phyloP scores from a whole-genome alignment of 2,329 filamentous ascomycete genomes.

The Fusarium siculi region DNA sequence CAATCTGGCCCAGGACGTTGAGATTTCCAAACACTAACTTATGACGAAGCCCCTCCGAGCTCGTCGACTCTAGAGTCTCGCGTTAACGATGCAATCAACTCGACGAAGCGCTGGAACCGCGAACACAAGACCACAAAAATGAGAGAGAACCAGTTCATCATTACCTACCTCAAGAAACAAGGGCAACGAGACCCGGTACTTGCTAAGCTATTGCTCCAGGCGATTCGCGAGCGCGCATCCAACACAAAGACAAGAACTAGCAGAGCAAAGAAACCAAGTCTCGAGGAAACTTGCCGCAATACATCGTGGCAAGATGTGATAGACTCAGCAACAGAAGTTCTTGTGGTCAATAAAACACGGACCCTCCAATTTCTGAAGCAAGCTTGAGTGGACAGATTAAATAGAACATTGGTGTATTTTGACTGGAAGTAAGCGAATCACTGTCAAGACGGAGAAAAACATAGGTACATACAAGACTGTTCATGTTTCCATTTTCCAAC shows the following conservation, averaged over 20 bases:
- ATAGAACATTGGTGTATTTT: neutral
- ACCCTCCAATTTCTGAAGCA: conserved; percentile 37
- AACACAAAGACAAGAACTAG: conserved; percentile 11
- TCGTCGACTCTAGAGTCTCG: conserved; percentile 34
- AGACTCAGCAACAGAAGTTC: conserved; percentile 45
- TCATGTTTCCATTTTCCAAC: neutral
- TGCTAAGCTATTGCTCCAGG: conserved; percentile 49
- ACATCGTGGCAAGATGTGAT: conserved; percentile 50
- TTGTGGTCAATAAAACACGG: conserved; percentile 42
- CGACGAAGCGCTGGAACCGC: conserved; percentile 53
- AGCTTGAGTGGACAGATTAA: neutral
- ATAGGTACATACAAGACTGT: neutral
- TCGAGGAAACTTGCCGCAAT: conserved; percentile 50
- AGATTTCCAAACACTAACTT: conserved; percentile 1
- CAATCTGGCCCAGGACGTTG: neutral
- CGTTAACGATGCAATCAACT: conserved; percentile 50
- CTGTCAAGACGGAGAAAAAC: neutral
- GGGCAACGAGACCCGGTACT: conserved; percentile 49
- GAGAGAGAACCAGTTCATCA: conserved; percentile 46
- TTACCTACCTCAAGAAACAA: conserved; percentile 51
- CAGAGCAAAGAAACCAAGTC: conserved; percentile 27
- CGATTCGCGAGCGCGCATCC: conserved; percentile 43
- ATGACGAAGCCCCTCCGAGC: conserved; percentile 1
- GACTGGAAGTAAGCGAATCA: neutral
- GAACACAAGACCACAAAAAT: conserved; percentile 50